phyloP scores from a whole-genome alignment of 2,329 filamentous ascomycete species.

The Aspergillus calidoustus region DNA sequence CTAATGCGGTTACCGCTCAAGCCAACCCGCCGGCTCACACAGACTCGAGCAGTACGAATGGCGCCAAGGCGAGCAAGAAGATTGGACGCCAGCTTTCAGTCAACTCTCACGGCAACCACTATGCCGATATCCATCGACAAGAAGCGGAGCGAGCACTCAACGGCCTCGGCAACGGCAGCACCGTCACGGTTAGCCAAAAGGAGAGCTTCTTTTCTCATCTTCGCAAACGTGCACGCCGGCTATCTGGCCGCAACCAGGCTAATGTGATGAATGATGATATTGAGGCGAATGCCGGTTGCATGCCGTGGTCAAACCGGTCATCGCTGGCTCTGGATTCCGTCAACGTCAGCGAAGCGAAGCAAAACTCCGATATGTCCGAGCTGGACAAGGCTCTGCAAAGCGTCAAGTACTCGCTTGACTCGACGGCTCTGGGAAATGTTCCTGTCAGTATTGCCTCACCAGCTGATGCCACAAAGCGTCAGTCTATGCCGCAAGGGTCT shows the following conservation, averaged over 20 bases:
- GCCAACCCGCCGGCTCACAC: constrained; percentile 69
- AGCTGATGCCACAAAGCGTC: constrained; percentile 40
- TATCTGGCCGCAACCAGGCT: constrained; percentile 88
- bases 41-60: constrained; percentile 35
- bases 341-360: constrained; percentile 52
- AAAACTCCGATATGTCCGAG: constrained; percentile 60
- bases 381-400: constrained; percentile 65
- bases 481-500: constrained; percentile 44
- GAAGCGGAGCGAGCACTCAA: constrained; percentile 91
- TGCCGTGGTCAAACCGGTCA: constrained; percentile 84
- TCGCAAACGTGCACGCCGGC: constrained; percentile 85
- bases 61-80: constrained; percentile 78
- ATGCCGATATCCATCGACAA: constrained; percentile 84
- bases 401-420: constrained; percentile 63
- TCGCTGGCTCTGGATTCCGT: constrained; percentile 76
- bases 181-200: constrained; percentile 78
- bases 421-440: constrained; percentile 41
- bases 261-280: constrained; percentile 84
- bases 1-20: constrained; percentile 88
- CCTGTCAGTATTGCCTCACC: constrained; percentile 42
- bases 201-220: constrained; percentile 99
- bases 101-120: constrained; percentile 90
- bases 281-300: constrained; percentile 90
- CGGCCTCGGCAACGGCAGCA: constrained; percentile 70
- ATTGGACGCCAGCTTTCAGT: constrained; percentile 93